A percentile compares a stretch with the other conserved stretches of the same genome.
These are phyloP conservation scores for Lecanicillium sp. DNA, from an alignment of 2,329 filamentous ascomycete genomes.

Conservation along the genomic window DNA sequence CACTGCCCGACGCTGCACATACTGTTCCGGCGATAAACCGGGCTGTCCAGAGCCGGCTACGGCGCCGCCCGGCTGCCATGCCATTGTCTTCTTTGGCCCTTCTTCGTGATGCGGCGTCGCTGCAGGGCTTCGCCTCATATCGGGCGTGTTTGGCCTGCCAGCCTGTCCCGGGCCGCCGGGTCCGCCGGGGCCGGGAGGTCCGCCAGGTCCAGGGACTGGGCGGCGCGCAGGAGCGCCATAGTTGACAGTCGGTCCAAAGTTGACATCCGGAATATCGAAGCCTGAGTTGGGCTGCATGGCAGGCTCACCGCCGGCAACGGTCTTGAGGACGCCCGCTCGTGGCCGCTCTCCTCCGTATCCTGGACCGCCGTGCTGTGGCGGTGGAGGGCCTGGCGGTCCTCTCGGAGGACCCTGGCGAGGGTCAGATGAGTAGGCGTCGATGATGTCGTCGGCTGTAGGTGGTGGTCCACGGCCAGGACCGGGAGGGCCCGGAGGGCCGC, in stretches of 20 bases:
- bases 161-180: constrained; percentile 11
- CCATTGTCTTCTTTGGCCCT: constrained; percentile 55
- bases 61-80: constrained; percentile 70
- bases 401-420: constrained; percentile 14
- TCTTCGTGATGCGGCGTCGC: constrained; percentile 28
- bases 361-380: constrained; percentile 16
- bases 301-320: constrained; percentile 52
- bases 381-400: constrained; percentile 6
- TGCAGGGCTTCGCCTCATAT: background rate
- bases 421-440: constrained; percentile 13
- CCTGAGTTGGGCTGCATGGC: constrained; percentile 18
- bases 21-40: constrained; percentile 70
- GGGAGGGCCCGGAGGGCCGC: constrained; percentile 3
- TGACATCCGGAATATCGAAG: constrained; percentile 61
- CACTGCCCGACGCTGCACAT: constrained; percentile 68
- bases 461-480: constrained; percentile 7
- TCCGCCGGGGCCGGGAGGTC: background rate
- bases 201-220: constrained; percentile 12
- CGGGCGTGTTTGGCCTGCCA: constrained; percentile 15
- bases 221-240: constrained; percentile 37
- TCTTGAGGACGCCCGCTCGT: constrained; percentile 72
- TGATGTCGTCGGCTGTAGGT: constrained; percentile 8
- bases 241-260: constrained; percentile 80
- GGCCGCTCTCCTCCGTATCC: constrained; percentile 35
- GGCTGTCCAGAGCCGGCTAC: constrained; percentile 38